These are phyloP conservation scores for Leccinum cinnamomeum DNA, from an alignment of 1,284 basidiomycete species.

Conservation along the genomic window DNA sequence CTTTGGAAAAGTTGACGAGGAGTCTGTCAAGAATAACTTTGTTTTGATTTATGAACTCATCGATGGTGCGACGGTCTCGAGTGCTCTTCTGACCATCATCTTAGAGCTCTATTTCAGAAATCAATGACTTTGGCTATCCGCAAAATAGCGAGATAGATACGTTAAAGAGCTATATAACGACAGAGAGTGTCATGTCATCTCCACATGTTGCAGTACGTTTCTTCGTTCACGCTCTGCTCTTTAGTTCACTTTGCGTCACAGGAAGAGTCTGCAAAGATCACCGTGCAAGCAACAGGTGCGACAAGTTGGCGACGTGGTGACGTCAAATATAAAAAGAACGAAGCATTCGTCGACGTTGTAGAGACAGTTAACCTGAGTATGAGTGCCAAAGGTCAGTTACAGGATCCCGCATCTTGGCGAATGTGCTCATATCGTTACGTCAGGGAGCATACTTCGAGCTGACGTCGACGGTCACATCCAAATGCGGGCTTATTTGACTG, in stretches of 20 bases:
- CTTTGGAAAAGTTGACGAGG: slow-evolving; percentile 98
- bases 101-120: slow-evolving; percentile 58
- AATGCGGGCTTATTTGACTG: slow-evolving; percentile 96
- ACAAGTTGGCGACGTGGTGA: slow-evolving; percentile 93
- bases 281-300: slow-evolving; percentile 92
- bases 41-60: slow-evolving; percentile 94
- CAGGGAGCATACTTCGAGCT: slow-evolving; percentile 89
- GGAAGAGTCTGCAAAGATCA: slow-evolving; percentile 97
- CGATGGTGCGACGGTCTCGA: slow-evolving; percentile 61
- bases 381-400: slow-evolving; percentile 82
- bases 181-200: slow-evolving; percentile 90
- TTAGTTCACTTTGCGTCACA: slow-evolving; percentile 34
- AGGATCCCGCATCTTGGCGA: neutral
- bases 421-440: slow-evolving; percentile 2
- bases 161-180: slow-evolving; percentile 97
- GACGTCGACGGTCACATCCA: slow-evolving; percentile 98
- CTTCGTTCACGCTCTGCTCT: neutral
- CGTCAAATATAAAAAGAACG: slow-evolving; percentile 98
- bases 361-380: slow-evolving; percentile 96
- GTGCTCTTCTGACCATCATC: neutral
- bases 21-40: slow-evolving; percentile 99
- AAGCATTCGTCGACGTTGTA: slow-evolving; percentile 97
- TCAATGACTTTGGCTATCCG: slow-evolving; percentile 99
- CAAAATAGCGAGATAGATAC: slow-evolving; percentile 99
- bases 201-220: slow-evolving; percentile 70